phyloP scores from a whole-genome alignment of 768 basidiomycete species.

The Galerina sulciceps region DNA sequence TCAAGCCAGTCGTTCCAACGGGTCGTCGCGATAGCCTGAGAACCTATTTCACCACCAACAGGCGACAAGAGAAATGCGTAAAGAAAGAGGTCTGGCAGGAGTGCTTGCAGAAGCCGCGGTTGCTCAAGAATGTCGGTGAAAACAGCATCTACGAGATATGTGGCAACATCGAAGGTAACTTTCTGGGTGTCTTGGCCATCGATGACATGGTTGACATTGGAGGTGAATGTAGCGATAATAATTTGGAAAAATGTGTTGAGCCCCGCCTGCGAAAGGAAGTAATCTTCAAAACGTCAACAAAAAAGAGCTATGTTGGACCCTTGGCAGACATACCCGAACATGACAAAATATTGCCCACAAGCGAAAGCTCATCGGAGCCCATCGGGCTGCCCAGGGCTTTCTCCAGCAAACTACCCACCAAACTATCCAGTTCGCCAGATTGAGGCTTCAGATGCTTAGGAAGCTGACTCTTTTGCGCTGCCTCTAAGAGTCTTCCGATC shows the following conservation, averaged over 20 bases:
- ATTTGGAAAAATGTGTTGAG: conserved; percentile 34
- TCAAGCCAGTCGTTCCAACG: conserved; percentile 41
- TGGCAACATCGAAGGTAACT: conserved; percentile 26
- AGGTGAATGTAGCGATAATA: conserved; percentile 38
- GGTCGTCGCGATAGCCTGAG: conserved; percentile 30
- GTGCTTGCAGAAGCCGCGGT: not conserved
- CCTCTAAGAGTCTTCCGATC: conserved; percentile 45
- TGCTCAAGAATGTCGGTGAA: conserved; percentile 20
- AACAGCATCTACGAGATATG: conserved; percentile 38
- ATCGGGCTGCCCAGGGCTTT: conserved; percentile 33
- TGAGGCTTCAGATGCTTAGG: conserved; percentile 50
- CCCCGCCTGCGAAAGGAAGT: conserved; percentile 38
- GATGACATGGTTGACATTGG: conserved; percentile 36
- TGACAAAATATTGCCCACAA: conserved; percentile 43
- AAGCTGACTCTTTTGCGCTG: conserved; percentile 39
- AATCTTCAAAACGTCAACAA: conserved; percentile 23
- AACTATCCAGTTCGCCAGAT: conserved; percentile 46
- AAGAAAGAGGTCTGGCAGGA: conserved; percentile 49
- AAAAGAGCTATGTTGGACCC: not conserved
- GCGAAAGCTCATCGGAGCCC: conserved; percentile 28
- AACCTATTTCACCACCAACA: conserved; percentile 18
- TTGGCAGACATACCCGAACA: conserved; percentile 38
- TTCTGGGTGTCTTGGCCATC: conserved; percentile 28
- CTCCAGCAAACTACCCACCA: conserved; percentile 43
- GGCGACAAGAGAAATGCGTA: conserved; percentile 37